Base-by-base conservation (phyloP, 768 basidiomycete genomes). In the Leccinum subgranulosum region DNA sequence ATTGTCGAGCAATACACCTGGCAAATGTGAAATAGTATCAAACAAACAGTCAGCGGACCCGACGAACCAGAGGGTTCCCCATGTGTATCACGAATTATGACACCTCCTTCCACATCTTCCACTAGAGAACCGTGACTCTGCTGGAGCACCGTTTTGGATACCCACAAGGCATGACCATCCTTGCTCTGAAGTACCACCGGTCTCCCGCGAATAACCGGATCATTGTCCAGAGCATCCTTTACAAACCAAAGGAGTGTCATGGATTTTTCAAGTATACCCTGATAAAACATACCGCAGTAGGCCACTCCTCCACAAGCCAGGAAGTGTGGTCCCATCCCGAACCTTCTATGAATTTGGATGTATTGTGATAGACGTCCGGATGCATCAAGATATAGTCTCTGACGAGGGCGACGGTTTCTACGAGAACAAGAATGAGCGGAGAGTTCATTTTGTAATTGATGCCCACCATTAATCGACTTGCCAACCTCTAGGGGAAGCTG, bases 251-350 rank as follows among this genome's bases (percentile, higher is more conserved):
- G 6, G 9, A 49, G 23, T 49, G n/a, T 27, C 50, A 14, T 31
- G 14, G 36, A 50, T 17, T 60, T 47, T 48, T 52, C 19, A 23
- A 36, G 34, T 48, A 47, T 41, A 14, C 7, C 10, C 15, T 29
- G 10, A 49, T 36, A n/a, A 23, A 21, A 75, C 82, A 56, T 65
- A 91, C 92, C 57, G 85, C 80, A 46, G 81, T 83, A 7, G 92
- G 92, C 79, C 86, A 92, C 21, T 75, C 73, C 29, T 75, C 70
- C 19, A 69, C 69, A 8, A 80, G 75, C 88, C 88, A 90, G 53
- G 79, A 73, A 1, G 92, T 95, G 71, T 96, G 94, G 69, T 96
- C 91, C 93, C 94, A 96, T 1, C 94, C 94, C 68, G 88, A 84
- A 3, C 92, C 92, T 54, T 85, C 81, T 15, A 96, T 80, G 69